Base-by-base conservation (phyloP, 176 grass and related monocot genomes). In the Ensete ventricosum region DNA sequence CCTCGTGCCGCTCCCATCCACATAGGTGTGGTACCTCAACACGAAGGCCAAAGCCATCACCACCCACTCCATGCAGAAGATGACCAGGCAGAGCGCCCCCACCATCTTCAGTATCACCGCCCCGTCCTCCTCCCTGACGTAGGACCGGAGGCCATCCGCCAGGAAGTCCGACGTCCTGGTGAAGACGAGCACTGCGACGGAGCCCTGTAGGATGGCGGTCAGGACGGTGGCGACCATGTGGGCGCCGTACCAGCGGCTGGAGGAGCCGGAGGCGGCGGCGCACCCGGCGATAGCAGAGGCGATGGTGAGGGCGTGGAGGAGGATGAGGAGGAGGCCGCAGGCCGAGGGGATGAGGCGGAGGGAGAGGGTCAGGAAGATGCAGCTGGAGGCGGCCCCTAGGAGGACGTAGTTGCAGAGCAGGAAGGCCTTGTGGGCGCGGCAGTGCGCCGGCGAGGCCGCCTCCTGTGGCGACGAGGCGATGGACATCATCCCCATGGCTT, bases 291-390 rank as follows among this genome's bases (percentile, higher is more conserved):
- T 26, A 29, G 73, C 73, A 1, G 26, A 27, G 29, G 55, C 55
- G 73, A 76, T 76, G 73, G 73, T 76, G 55, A 76, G 73, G 9
- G 26, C 73, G 55, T 76, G 57, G 74, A 76, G 74, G 74, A 64
- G 58, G 58, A 76, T 50, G 58, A 76, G 74, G 57, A 76, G 74
- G 58, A 76, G 51, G 34, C 74, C 58, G 43, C 43, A 76, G 74
- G 55, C 34, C 2, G 74, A 76, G 17, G 74, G 74, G 43, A 76
- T n/a, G 58, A 76, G 74, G 19, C 74, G 74, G 20, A 76, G 74
- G 58, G 74, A 76, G 34, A 76, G 74, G 43, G 74, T 64, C 58
- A 76, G 74, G 58, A 76, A 76, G 74, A 76, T 22, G 58, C 74
- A 76, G 74, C 74, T 76, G 74, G 58, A 76, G 74, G 74, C 74